phyloP scores from a whole-genome alignment of 2,329 filamentous ascomycete species.

The Acephala macrosclerotiorum region DNA sequence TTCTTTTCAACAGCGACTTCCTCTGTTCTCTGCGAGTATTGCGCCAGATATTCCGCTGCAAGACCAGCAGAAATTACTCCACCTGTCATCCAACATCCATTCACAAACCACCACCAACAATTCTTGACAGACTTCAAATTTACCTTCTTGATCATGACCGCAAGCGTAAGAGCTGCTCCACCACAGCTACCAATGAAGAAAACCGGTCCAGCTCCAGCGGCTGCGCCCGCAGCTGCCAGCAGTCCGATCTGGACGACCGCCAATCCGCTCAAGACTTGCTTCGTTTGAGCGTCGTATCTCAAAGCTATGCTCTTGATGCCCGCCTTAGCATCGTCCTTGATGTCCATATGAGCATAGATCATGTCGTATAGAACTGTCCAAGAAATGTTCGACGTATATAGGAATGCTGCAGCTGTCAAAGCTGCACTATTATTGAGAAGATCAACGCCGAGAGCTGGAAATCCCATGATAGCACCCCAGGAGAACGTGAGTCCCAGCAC shows the following conservation, averaged over 20 bases:
- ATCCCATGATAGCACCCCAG: constrained; percentile 89
- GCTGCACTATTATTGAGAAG: constrained; percentile 70
- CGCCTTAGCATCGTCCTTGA: constrained; percentile 83
- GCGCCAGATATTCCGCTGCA: constrained; percentile 64
- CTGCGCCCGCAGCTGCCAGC: constrained; percentile 72
- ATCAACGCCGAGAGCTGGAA: constrained; percentile 82
- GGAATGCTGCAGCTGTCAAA: constrained; percentile 67
- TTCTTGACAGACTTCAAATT: constrained; percentile 70
- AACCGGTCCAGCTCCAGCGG: constrained; percentile 70
- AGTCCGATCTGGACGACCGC: constrained; percentile 74
- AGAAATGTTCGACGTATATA: constrained; percentile 81
- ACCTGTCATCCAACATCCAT: constrained; percentile 73
- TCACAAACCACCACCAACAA: constrained; percentile 82
- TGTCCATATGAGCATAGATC: constrained; percentile 93
- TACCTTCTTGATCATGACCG: constrained; percentile 72
- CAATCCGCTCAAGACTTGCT: constrained; percentile 75
- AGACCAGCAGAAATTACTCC: constrained; percentile 67
- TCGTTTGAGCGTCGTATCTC: constrained; percentile 79
- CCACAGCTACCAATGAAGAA: constrained; percentile 74
- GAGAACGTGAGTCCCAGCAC: constrained; percentile 86
- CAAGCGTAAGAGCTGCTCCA: constrained; percentile 66
- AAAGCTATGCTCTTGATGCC: constrained; percentile 90
- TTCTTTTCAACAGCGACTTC: not conserved
- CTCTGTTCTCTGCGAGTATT: constrained; percentile 48
- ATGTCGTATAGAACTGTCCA: constrained; percentile 94